phyloP scores from a whole-genome alignment of 1,284 basidiomycete species.

The Psilocybe mexicana region DNA sequence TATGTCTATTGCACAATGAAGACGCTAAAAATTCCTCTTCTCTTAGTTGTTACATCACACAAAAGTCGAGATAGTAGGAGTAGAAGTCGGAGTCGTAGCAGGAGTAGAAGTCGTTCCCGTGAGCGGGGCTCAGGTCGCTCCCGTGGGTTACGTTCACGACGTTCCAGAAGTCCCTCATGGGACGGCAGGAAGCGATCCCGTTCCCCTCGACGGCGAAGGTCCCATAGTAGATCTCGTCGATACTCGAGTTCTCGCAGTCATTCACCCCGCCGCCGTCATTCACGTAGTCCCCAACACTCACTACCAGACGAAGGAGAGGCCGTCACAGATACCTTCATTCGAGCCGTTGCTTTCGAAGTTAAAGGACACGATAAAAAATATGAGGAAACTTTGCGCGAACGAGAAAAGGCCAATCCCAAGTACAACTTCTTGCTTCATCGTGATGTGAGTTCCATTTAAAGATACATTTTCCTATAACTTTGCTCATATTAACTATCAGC shows the following conservation, averaged over 20 bases:
- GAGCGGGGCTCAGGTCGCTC: conserved; percentile 56
- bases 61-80: conserved; percentile 14
- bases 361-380: conserved; percentile 80
- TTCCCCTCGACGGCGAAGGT: conserved; percentile 42
- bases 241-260: conserved; percentile 36
- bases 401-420: conserved; percentile 79
- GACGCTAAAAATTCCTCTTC: neutral
- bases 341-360: conserved; percentile 83
- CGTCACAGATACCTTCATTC: conserved; percentile 80
- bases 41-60: conserved; percentile 29
- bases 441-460: conserved; percentile 48
- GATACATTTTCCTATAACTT: conserved; percentile 12
- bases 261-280: conserved; percentile 34
- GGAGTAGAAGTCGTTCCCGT: conserved; percentile 36
- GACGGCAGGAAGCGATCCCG: conserved; percentile 46
- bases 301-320: conserved; percentile 58
- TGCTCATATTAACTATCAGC: conserved; percentile 42
- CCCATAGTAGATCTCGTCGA: conserved; percentile 37
- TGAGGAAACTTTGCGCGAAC: conserved; percentile 72
- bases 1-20: neutral
- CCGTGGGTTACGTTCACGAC: conserved; percentile 36
- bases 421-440: conserved; percentile 78
- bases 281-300: conserved; percentile 38
- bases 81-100: conserved; percentile 22
- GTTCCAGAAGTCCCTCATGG: conserved; percentile 47